A percentile compares a stretch with the other conserved stretches of the same genome.
Evolutionary conservation across 306 rosid genomes (phyloP).

Genomic region (Astragalus glycyphyllos): DNA sequence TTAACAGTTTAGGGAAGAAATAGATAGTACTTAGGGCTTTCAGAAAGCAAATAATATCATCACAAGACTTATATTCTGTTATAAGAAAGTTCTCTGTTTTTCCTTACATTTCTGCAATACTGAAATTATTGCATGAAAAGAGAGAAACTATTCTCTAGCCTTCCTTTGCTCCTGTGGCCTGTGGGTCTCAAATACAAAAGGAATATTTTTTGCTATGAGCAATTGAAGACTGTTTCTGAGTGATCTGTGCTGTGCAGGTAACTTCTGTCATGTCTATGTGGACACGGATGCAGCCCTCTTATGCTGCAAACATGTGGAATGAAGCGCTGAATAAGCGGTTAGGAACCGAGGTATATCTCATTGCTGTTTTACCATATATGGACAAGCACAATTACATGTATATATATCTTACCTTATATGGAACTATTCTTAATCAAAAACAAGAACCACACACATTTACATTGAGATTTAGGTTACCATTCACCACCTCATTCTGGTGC

Average conservation of each 20-base stretch:
- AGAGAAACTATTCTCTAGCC: slow-evolving; percentile 6
- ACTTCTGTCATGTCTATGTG: slow-evolving; percentile 99
- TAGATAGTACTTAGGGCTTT: slow-evolving; percentile 24
- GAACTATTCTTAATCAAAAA: not conserved
- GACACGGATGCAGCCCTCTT: slow-evolving; percentile 94
- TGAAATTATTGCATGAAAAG: slow-evolving; percentile 21
- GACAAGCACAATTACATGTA: not conserved
- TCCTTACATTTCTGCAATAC: slow-evolving; percentile 11
- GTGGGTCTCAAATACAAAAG: slow-evolving; percentile 15
- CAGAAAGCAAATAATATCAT: not conserved
- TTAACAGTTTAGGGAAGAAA: slow-evolving; percentile 12
- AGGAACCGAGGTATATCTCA: slow-evolving; percentile 76
- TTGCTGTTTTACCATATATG: not conserved
- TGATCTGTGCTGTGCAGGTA: slow-evolving; percentile 63
- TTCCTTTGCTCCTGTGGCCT: not conserved
- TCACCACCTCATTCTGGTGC: too few relatives aligned
- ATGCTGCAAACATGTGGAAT: slow-evolving; percentile 99
- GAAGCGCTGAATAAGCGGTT: slow-evolving; percentile 96
- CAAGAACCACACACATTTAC: slow-evolving; percentile 18
- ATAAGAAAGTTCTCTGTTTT: slow-evolving; percentile 19
- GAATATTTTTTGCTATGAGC: slow-evolving; percentile 21
- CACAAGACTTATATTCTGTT: not conserved
- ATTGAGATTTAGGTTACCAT: not conserved
- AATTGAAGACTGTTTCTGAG: slow-evolving; percentile 33
- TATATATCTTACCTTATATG: slow-evolving; percentile 1